Evolutionary conservation across 2,329 filamentous ascomycete genomes (phyloP), one percentile per base, ranked within the genome.

Genomic region (Chaetoscypha palmicola): DNA sequence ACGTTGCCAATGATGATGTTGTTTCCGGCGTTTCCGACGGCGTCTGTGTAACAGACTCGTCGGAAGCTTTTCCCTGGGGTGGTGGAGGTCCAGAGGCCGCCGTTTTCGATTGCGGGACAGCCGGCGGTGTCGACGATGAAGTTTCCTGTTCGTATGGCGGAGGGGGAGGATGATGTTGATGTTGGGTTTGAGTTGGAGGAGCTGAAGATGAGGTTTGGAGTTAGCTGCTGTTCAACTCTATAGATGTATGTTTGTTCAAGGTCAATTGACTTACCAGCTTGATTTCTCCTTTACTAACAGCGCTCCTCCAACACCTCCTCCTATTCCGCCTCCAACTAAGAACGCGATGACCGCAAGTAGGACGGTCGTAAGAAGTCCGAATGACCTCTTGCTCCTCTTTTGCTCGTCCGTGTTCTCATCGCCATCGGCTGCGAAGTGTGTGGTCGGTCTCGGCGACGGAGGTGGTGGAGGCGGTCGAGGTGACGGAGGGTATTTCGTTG

Each of bases 1-100:
- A 39, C 28, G 5, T 54, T 55, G 4, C 33, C 43, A 8, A 54
- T 22, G 12, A 52, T 48, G 26, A 57, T 57, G 22, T 42, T 41
- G 42, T 52, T 42, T 2, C 36, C 45, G n/a, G 24, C 11, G 1
- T 33, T 22, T 2, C 49, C 24, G 3, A 38, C 33, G 14, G 50
- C 42, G 7, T 52, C 46, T 2, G 34, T 50, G 8, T 28, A 31
- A 34, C 54, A 57, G 16, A 49, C 28, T 16, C 47, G 50, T 3
- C 45, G 43, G 45, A 54, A 57, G 12, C 23, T 38, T 8, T 41
- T 40, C n/a, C 35, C 34, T 1, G 49, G 30, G 1, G 41, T 24
- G 23, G 51, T 31, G 11, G 52, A 48, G 14, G 39, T 52, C 21
- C 50, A 55, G 20, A 21, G 19, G 7, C 38, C 50, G 1, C 36